Evolutionary conservation across 1,139 yeast species (phyloP).

Genomic region (Taiozyma onychis): DNA sequence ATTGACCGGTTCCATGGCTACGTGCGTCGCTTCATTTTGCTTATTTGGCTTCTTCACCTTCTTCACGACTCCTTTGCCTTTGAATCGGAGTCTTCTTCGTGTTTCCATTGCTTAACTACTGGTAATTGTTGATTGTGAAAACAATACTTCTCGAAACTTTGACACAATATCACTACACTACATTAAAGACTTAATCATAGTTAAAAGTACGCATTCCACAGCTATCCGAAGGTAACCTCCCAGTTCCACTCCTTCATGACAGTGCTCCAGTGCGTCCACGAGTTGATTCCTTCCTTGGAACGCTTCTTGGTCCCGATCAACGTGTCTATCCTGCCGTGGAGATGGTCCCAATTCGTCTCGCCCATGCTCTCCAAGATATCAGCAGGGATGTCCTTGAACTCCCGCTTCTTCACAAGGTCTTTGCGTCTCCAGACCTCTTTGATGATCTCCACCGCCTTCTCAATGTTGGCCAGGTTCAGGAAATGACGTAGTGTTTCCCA

Average conservation of each 20-base stretch:
- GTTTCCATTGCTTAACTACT: not conserved
- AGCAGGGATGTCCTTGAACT: not conserved
- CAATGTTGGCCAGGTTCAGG: conserved; percentile 63
- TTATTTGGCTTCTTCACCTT: not conserved
- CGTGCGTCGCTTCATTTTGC: not conserved
- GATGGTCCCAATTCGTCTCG: conserved; percentile 13
- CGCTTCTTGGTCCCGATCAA: conserved; percentile 32
- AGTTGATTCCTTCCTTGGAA: conserved; percentile 41
- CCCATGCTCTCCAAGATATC: not conserved
- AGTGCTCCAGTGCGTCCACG: conserved; percentile 60
- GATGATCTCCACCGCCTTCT: conserved; percentile 61
- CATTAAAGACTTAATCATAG: not conserved
- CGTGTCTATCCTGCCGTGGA: conserved; percentile 21
- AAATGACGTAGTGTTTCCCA: conserved; percentile 50
- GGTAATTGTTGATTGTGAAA: not conserved
- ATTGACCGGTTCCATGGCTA: not conserved
- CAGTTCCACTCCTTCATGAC: conserved; percentile 74
- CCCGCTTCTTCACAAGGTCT: conserved; percentile 29
- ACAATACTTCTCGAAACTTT: not conserved
- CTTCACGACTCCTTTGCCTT: not conserved
- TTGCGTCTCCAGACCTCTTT: conserved; percentile 65
- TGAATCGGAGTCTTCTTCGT: not conserved
- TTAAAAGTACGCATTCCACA: not conserved
- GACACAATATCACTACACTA: not conserved
- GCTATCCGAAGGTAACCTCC: conserved; percentile 45